These are phyloP conservation scores for Chalara sp. DNA, from an alignment of 2,329 filamentous ascomycete species.

Conservation along the genomic window DNA sequence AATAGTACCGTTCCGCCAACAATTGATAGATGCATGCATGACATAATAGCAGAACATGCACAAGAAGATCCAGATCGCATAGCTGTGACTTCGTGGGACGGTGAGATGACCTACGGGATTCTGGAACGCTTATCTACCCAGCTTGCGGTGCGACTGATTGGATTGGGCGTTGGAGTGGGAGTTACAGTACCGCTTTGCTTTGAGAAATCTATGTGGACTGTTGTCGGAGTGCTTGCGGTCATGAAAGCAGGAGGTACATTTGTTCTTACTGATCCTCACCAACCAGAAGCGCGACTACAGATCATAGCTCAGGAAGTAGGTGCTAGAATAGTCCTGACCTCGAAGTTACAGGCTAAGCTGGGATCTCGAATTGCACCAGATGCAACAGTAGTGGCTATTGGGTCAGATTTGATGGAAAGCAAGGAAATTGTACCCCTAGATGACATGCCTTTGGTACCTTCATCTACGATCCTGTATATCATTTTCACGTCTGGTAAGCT, in stretches of 20 bases:
- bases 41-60: conserved; percentile 35
- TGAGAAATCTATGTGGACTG: neutral
- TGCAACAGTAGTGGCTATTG: neutral
- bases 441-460: neutral
- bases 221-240: neutral
- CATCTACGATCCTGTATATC: neutral
- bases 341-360: neutral
- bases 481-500: neutral
- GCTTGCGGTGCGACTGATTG: conserved; percentile 12
- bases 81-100: conserved; percentile 28
- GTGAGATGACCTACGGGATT: conserved; percentile 20
- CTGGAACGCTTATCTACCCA: conserved; percentile 18
- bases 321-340: neutral
- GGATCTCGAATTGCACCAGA: neutral
- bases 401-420: neutral
- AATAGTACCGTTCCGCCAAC: conserved; percentile 37
- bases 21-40: conserved; percentile 39
- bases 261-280: neutral
- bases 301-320: neutral
- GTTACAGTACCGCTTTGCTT: conserved; percentile 17
- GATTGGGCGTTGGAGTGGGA: conserved; percentile 12
- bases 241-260: neutral
- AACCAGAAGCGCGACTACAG: neutral
- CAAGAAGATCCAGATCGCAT: conserved; percentile 26
- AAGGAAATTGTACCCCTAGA: neutral